Base-by-base conservation (phyloP, 129 eudicot genomes). In the Sambucus nigra region DNA sequence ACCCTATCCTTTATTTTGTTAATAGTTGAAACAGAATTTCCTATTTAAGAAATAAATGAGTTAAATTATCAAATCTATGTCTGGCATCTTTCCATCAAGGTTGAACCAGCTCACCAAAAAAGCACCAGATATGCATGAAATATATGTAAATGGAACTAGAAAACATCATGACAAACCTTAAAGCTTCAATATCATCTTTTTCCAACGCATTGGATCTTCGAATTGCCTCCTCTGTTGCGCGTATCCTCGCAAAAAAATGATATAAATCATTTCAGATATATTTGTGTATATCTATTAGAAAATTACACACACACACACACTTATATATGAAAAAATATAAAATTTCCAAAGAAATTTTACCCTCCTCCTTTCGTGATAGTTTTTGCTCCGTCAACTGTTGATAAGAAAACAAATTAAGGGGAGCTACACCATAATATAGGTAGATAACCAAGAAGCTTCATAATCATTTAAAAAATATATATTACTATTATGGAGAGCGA, bases 131-230 rank as follows among this genome's bases (percentile, higher is more conserved):
- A 35, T 60, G 41, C 40, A 14, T 29, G 18, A 41, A 23, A 9
- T 27, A 18, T 17, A 38, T 42, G 8, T 9, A 58, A 28, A 14
- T 7, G 5, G 21, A 16, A 19, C 18, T 9, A 22, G 25, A 67
- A 20, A 27, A n/a, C 13, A 48, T 19, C 9, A 52, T 27, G 28
- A 57, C 87, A 66, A 53, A 89, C 97, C 97, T 84, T 66, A 89
- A 68, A 55, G 80, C 67, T 27, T 51, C 77, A 57, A 73, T 55
- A 60, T 74, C 93, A 66, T 84, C 88, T 51, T 76, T 62, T 70
- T 76, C 88, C 80, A 76, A 47, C 45, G 95, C 97, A 48, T 79
- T 69, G 53, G 95, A 78, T 70, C 97, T 78, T 77, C 94, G 81
- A 59, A 76, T 76, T 65, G 86, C 95, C 63, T 89, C 97, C 66